These are phyloP conservation scores for Jacaranda mimosifolia DNA, from an alignment of 257 asterid genomes.

Conservation along the genomic window DNA sequence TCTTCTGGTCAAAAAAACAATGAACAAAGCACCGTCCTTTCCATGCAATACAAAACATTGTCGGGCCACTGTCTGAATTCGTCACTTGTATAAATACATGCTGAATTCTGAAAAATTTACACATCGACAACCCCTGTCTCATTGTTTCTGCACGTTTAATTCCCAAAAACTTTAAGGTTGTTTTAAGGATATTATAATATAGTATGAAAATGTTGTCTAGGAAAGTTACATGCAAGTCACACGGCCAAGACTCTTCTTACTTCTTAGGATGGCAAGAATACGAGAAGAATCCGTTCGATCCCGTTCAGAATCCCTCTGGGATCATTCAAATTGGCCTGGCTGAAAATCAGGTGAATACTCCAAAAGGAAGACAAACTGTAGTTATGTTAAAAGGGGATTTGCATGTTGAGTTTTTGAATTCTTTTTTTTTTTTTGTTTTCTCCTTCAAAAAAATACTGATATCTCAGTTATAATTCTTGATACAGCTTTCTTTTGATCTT, in stretches of 20 bases:
- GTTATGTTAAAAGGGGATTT: not conserved
- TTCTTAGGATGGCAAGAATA: conserved; percentile 61
- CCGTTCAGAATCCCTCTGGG: conserved; percentile 51
- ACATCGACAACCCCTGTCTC: conserved; percentile 25
- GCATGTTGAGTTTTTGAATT: not conserved
- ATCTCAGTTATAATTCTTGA: not conserved
- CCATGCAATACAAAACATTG: conserved; percentile 24
- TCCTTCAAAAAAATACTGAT: not conserved
- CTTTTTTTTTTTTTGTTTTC: too few relatives aligned
- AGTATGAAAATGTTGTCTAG: conserved; percentile 49
- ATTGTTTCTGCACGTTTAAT: not conserved
- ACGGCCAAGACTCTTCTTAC: conserved; percentile 65
- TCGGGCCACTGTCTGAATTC: conserved; percentile 33
- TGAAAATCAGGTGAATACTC: conserved; percentile 52
- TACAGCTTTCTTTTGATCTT: conserved; percentile 58
- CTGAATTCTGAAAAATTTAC: not conserved
- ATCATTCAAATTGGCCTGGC: conserved; percentile 68
- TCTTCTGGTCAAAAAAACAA: not conserved
- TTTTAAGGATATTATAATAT: not conserved
- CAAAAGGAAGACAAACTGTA: too few relatives aligned
- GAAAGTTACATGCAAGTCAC: conserved; percentile 57
- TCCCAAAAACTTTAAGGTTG: conserved; percentile 16
- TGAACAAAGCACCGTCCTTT: conserved; percentile 26
- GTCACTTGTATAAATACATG: conserved; percentile 33
- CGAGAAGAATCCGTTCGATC: conserved; percentile 55